Percentiles rank a stretch among this genome's conserved stretches.
Evolutionary conservation across 768 basidiomycete species (phyloP).

Genomic region (Sarcomyxa edulis): DNA sequence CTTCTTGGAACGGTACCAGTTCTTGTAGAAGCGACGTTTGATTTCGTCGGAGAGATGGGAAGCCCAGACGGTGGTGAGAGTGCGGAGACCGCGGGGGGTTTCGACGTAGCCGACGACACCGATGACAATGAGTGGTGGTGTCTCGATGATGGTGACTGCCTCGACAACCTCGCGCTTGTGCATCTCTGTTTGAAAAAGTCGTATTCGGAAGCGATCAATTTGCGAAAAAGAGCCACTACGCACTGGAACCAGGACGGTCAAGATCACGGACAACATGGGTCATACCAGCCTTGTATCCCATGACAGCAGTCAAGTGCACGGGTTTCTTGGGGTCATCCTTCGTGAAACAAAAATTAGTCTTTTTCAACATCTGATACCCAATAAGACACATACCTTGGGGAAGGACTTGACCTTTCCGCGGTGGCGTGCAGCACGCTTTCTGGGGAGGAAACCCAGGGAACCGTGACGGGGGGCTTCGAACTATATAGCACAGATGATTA

Average conservation of each 20-base stretch:
- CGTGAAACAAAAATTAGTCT: slow-evolving; percentile 1
- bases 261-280: slow-evolving; percentile 99
- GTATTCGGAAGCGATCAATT: background rate
- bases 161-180: slow-evolving; percentile 99
- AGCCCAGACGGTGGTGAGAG: slow-evolving; percentile 98
- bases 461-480: slow-evolving; percentile 99
- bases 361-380: background rate
- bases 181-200: slow-evolving; percentile 71
- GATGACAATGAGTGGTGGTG: slow-evolving; percentile 92
- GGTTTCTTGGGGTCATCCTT: slow-evolving; percentile 99
- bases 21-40: slow-evolving; percentile 99
- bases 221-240: slow-evolving; percentile 27
- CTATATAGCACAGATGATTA: slow-evolving; percentile 40
- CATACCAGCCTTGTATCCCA: slow-evolving; percentile 99
- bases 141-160: slow-evolving; percentile 94
- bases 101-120: slow-evolving; percentile 99
- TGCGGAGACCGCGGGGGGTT: slow-evolving; percentile 97
- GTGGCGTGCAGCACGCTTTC: slow-evolving; percentile 95
- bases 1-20: slow-evolving; percentile 99
- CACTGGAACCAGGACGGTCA: slow-evolving; percentile 98
- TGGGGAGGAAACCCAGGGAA: slow-evolving; percentile 94
- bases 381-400: slow-evolving; percentile 75
- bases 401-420: slow-evolving; percentile 99
- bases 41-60: slow-evolving; percentile 96
- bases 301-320: slow-evolving; percentile 94